Percentiles rank a stretch among this genome's conserved stretches.
Evolutionary conservation across 163 green algal species (phyloP).

Genomic region (Coccomyxa subellipsoidea): DNA sequence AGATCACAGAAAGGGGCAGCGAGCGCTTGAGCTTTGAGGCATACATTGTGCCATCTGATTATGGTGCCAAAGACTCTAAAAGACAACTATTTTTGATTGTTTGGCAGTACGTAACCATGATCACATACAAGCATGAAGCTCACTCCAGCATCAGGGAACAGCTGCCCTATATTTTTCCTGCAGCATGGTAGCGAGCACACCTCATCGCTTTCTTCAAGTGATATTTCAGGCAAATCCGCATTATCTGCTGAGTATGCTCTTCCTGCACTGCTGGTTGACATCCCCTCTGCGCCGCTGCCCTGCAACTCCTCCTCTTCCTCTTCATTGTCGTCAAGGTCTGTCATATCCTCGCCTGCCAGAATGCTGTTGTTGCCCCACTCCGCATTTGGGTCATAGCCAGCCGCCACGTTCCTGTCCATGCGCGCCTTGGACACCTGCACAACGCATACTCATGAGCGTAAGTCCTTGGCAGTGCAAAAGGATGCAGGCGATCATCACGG

Average conservation of each 20-base stretch:
- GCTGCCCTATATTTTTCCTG: too few relatives aligned
- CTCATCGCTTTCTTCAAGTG: not conserved
- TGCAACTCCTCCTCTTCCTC: not conserved
- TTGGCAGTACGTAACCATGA: too few relatives aligned
- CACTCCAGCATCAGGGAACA: too few relatives aligned
- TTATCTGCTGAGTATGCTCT: not conserved
- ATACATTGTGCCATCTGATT: too few relatives aligned
- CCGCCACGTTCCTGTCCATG: not conserved
- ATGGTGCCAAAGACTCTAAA: too few relatives aligned
- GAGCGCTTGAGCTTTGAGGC: too few relatives aligned
- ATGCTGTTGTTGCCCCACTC: not conserved
- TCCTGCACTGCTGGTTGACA: not conserved
- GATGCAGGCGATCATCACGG: too few relatives aligned
- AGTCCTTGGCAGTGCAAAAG: too few relatives aligned
- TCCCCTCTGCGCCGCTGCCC: not conserved
- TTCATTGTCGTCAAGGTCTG: not conserved
- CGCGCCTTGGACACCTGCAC: not conserved
- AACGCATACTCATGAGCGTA: not conserved
- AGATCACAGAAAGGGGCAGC: too few relatives aligned
- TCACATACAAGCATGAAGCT: too few relatives aligned
- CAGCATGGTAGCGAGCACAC: not conserved
- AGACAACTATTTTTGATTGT: too few relatives aligned
- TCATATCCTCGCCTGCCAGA: not conserved
- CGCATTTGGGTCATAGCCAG: not conserved
- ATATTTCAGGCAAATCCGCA: not conserved